phyloP scores from a whole-genome alignment of 805 yeast species.

The Ogataea saltuana region DNA sequence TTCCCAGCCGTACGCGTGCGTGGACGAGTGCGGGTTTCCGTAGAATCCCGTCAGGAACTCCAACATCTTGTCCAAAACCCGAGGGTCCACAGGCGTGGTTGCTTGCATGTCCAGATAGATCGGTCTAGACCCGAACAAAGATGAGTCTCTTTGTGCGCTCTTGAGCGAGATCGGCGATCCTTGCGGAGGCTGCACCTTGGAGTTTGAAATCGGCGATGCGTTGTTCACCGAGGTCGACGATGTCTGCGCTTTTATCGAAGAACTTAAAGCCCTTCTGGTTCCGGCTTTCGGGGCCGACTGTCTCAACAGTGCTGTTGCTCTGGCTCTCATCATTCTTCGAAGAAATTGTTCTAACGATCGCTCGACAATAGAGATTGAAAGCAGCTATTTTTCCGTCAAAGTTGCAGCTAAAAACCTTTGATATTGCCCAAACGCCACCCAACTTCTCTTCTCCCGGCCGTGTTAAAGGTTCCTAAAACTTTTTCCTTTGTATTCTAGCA shows the following conservation, averaged over 20 bases:
- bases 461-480: no score
- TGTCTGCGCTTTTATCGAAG: slow-evolving; percentile 8
- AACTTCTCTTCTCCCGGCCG: no score
- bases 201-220: slow-evolving; percentile 24
- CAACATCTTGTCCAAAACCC: slow-evolving; percentile 88
- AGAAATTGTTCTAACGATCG: no score
- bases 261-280: not conserved
- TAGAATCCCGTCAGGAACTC: slow-evolving; percentile 86
- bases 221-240: slow-evolving; percentile 26
- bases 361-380: no score
- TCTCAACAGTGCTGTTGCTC: not conserved
- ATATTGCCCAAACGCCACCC: no score
- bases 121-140: slow-evolving; percentile 71
- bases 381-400: no score
- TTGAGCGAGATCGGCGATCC: slow-evolving; percentile 49
- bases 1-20: slow-evolving; percentile 99
- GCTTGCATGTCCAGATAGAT: slow-evolving; percentile 98
- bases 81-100: slow-evolving; percentile 96
- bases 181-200: slow-evolving; percentile 40
- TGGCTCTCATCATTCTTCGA: slow-evolving; percentile 1
- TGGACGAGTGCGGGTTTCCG: slow-evolving; percentile 97
- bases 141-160: slow-evolving; percentile 45
- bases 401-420: no score
- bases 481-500: no score
- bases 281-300: not conserved